phyloP scores from a whole-genome alignment of 495 filamentous ascomycete species.

The Aspergillus hancockii region DNA sequence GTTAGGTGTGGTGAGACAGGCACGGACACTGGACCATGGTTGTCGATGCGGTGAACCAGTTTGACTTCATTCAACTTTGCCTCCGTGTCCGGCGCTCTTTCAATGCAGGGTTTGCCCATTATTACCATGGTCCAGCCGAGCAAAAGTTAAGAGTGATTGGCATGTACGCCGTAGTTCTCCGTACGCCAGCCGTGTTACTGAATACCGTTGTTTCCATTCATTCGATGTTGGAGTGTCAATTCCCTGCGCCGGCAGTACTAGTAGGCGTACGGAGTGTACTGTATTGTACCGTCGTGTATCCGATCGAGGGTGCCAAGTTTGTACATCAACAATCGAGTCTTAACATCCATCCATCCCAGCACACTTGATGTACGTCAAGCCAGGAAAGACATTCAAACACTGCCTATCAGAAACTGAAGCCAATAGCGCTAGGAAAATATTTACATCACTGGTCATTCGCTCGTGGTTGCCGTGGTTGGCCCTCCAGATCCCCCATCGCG shows the following conservation, averaged over 20 bases:
- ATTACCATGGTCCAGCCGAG: not conserved
- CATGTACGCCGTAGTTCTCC: not conserved
- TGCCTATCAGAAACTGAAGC: slow-evolving; percentile 5
- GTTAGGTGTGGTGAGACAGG: slow-evolving; percentile 15
- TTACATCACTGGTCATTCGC: slow-evolving; percentile 18
- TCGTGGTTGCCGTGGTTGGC: not conserved
- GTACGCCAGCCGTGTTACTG: not conserved
- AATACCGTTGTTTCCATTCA: not conserved
- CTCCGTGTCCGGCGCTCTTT: not conserved
- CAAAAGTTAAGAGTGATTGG: not conserved
- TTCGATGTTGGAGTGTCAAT: not conserved
- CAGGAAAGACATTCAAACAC: not conserved
- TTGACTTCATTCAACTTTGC: not conserved
- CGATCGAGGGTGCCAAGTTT: not conserved
- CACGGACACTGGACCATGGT: slow-evolving; percentile 18
- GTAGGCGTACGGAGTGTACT: not conserved
- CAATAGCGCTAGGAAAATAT: slow-evolving; percentile 10
- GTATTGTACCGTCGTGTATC: slow-evolving; percentile 3
- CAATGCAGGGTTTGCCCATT: not conserved
- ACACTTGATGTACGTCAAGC: not conserved
- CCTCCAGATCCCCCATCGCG: slow-evolving; percentile 13
- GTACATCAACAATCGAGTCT: not conserved
- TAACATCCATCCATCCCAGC: not conserved
- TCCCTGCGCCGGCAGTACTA: not conserved
- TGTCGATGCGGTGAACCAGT: not conserved